Percentiles rank a stretch among this genome's conserved stretches.
Conservation (phyloP, 2,329 filamentous ascomycete genomes). For the Elsinoe batatas region DNA sequence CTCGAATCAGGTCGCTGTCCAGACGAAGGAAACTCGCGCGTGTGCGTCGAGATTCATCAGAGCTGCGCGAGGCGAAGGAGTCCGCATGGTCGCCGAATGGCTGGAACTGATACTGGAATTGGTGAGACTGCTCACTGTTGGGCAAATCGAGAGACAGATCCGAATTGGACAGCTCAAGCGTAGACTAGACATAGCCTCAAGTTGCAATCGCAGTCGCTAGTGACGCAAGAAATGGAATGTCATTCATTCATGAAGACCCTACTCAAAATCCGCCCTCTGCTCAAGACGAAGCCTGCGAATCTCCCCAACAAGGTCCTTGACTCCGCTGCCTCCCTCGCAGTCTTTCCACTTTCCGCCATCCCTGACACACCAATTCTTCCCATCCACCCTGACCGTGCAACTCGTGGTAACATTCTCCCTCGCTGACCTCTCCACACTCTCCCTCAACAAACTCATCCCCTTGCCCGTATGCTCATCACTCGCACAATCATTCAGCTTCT, state of each 20-base stretch:
- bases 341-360: conserved; percentile 71
- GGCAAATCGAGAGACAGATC: too few species aligned
- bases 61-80: too few species aligned
- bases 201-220: too few species aligned
- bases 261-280: background rate
- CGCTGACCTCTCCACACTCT: conserved; percentile 55
- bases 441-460: conserved; percentile 56
- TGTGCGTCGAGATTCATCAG: too few species aligned
- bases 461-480: conserved; percentile 64
- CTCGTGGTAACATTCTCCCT: conserved; percentile 37
- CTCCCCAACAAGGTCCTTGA: conserved; percentile 65
- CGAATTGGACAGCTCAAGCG: too few species aligned
- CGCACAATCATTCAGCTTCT: conserved; percentile 70
- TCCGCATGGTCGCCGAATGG: too few species aligned
- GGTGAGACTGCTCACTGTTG: too few species aligned
- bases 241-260: background rate
- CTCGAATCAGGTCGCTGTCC: too few species aligned
- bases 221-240: background rate
- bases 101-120: too few species aligned
- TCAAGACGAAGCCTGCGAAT: conserved; percentile 35
- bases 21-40: too few species aligned
- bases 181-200: too few species aligned
- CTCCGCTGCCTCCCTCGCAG: conserved; percentile 57
- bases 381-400: conserved; percentile 54
- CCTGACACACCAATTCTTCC: conserved; percentile 72